Percentiles rank a stretch among this genome's conserved stretches.
phyloP scores from a whole-genome alignment of 371 early-diverging fungal genomes.

The Mortierella sp. region DNA sequence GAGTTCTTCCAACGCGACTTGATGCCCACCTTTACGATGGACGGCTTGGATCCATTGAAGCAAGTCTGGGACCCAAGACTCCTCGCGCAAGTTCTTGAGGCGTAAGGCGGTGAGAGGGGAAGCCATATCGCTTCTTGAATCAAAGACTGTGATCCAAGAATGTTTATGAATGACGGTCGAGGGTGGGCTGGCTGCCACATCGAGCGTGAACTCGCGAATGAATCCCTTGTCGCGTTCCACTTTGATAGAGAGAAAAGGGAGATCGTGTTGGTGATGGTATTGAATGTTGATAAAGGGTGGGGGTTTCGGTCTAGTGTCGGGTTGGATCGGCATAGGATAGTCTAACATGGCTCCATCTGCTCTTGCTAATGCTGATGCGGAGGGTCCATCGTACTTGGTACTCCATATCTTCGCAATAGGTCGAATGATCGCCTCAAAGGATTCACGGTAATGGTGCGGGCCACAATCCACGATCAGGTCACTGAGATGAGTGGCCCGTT shows the following conservation, averaged over 20 bases:
- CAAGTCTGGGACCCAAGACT: neutral
- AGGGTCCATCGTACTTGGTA: neutral
- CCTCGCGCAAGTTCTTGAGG: constrained; percentile 1
- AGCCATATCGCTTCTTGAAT: neutral
- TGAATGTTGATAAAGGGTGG: too few relatives aligned
- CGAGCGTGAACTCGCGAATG: too few relatives aligned
- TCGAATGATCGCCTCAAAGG: neutral
- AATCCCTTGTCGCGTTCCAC: too few relatives aligned
- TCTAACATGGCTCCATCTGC: too few relatives aligned
- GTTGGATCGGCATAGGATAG: too few relatives aligned
- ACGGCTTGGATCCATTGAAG: neutral
- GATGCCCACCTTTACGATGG: neutral
- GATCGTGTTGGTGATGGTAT: too few relatives aligned
- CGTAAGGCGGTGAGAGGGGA: constrained; percentile 1
- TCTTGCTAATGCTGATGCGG: too few relatives aligned
- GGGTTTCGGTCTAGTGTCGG: neutral
- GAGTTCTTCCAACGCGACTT: too few relatives aligned
- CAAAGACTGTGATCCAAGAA: too few relatives aligned
- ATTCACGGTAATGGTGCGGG: neutral
- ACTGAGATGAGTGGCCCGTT: neutral
- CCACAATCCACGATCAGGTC: neutral
- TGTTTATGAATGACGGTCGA: too few relatives aligned
- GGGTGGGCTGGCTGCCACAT: too few relatives aligned
- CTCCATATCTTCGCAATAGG: neutral
- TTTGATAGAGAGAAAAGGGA: too few relatives aligned